phyloP scores from a whole-genome alignment of 495 filamentous ascomycete genomes.

The Penicillium nucicola region DNA sequence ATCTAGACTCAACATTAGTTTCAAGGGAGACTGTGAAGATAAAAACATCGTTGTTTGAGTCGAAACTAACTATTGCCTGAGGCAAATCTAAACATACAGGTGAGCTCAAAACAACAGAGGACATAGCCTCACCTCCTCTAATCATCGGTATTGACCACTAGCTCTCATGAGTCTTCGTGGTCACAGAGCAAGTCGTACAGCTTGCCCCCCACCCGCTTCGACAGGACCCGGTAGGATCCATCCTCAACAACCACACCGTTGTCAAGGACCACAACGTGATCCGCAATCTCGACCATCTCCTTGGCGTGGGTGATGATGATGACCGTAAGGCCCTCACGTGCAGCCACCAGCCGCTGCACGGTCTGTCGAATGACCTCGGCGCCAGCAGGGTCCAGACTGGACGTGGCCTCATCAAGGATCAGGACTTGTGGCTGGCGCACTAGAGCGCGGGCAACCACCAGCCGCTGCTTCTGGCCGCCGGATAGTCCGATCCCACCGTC shows the following conservation, averaged over 20 bases:
- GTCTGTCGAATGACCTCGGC: constrained; percentile 64
- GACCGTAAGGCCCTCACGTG: constrained; percentile 39
- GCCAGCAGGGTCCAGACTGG: constrained; percentile 69
- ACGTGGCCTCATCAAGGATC: constrained; percentile 87
- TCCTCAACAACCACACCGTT: constrained; percentile 63
- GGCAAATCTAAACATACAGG: no score
- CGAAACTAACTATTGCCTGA: no score
- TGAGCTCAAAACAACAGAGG: no score
- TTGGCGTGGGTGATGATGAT: constrained; percentile 74
- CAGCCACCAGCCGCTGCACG: constrained; percentile 45
- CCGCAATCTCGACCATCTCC: constrained; percentile 81
- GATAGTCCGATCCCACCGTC: constrained; percentile 73
- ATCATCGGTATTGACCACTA: no score
- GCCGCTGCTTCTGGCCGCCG: constrained; percentile 80
- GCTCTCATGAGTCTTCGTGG: constrained; percentile 11
- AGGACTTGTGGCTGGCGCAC: constrained; percentile 65
- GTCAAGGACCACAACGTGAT: constrained; percentile 68
- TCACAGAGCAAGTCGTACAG: constrained; percentile 35
- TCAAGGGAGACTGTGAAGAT: no score
- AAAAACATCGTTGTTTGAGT: no score
- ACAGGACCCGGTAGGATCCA: constrained; percentile 58
- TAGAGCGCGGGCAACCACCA: constrained; percentile 81
- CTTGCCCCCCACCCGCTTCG: constrained; percentile 32
- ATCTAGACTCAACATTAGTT: no score
- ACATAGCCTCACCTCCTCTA: no score